Base-by-base conservation (phyloP, 257 asterid genomes). In the Lantana camara region DNA sequence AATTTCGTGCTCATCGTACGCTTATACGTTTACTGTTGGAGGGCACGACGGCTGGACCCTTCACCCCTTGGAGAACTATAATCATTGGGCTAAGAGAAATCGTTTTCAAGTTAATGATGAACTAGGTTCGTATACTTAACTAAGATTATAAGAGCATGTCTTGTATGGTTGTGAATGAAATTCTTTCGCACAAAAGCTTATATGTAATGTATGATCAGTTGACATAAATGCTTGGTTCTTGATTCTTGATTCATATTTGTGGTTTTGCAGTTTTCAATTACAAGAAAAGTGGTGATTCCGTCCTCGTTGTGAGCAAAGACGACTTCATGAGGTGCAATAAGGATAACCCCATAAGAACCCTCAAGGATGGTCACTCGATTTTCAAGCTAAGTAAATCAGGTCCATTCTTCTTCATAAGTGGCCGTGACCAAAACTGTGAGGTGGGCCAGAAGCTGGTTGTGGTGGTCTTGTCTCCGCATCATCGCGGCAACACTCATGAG, bases 221-320 rank as follows among this genome's bases (percentile, higher is more conserved):
- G n/a, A n/a, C n/a, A n/a, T n/a, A n/a, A n/a, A n/a, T n/a, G n/a
- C n/a, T n/a, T n/a, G n/a, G n/a, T n/a, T n/a, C n/a, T n/a, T n/a
- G n/a, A n/a, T n/a, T n/a, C n/a, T n/a, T n/a, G n/a, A n/a, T n/a
- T n/a, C n/a, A n/a, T n/a, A 9, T 35, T 55, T n/a, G n/a, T n/a
- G n/a, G n/a, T n/a, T 27, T 37, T 63, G 71, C 79, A 85, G 89
- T 82, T 63, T 85, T 85, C 74, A 72, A 59, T 67, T 82, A 68
- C 69, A 19, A 75, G 73, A 53, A 35, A 86, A n/a, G 79, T 0
- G 17, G 61, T 0, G 82, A 85, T 59, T 85, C 87, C 0, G 83
- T 80, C 6, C 71, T 85, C 8, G 63, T 80, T 8, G 85, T 82
- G 47, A 45, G 44, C 35, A 53, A 60, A 69, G 64, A 73, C n/a